Percentiles rank a stretch among this genome's conserved stretches.
These are phyloP conservation scores for Aspergillus sclerotialis DNA, from an alignment of 2,329 filamentous ascomycete species.

Conservation along the genomic window DNA sequence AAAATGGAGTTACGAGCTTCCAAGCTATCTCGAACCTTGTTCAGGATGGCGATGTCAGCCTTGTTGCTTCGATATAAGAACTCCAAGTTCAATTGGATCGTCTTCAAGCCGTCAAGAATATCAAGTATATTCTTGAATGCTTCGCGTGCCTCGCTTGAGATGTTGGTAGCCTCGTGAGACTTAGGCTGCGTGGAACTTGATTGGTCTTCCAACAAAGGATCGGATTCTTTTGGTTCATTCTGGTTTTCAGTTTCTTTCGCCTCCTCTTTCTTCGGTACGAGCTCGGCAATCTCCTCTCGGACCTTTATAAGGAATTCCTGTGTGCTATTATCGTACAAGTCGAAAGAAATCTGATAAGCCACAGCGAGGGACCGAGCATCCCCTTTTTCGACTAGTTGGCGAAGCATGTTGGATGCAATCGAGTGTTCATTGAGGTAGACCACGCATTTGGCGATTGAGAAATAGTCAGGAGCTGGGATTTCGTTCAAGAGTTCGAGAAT, in stretches of 20 bases:
- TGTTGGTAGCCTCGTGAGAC: conserved; percentile 28
- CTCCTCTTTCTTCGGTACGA: conserved; percentile 36
- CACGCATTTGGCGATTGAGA: conserved; percentile 95
- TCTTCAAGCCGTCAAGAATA: conserved; percentile 80
- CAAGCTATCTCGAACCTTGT: conserved; percentile 92
- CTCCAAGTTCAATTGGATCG: conserved; percentile 89
- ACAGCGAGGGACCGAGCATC: conserved; percentile 73
- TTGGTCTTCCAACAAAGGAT: conserved; percentile 50
- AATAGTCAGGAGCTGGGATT: conserved; percentile 89
- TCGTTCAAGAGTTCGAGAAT: conserved; percentile 95
- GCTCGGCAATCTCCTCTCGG: conserved; percentile 65
- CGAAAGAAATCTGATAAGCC: conserved; percentile 96
- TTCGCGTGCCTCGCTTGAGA: conserved; percentile 47
- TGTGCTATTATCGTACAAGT: conserved; percentile 96
- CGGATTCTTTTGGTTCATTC: conserved; percentile 50
- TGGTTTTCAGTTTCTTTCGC: conserved; percentile 41
- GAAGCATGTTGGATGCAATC: conserved; percentile 80
- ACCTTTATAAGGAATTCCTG: conserved; percentile 94
- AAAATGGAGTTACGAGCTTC: conserved; percentile 97
- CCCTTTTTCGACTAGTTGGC: conserved; percentile 70
- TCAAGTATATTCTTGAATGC: conserved; percentile 52
- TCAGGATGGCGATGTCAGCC: conserved; percentile 83
- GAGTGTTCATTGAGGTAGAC: conserved; percentile 91
- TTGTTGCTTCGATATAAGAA: conserved; percentile 95
- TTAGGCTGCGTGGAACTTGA: conserved; percentile 31